phyloP scores from a whole-genome alignment of 2,329 filamentous ascomycete genomes.

The Cladophialophora chaetospira region DNA sequence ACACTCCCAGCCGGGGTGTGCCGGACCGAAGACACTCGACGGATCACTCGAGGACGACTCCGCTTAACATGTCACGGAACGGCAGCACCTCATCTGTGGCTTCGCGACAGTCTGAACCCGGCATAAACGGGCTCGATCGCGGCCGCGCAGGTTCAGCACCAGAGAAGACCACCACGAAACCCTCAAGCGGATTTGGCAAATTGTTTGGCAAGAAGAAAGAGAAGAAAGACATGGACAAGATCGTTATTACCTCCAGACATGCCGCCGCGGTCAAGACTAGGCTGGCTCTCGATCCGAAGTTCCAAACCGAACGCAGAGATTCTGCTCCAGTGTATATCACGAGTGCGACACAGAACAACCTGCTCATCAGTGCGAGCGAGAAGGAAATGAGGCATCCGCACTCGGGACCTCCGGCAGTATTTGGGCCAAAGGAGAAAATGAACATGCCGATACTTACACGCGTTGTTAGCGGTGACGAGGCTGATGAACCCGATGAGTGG shows the following conservation, averaged over 20 bases:
- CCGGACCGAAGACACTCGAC: slow-evolving; percentile 13
- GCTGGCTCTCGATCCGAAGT: slow-evolving; percentile 15
- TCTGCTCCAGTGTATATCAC: neutral
- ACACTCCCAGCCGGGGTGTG: neutral
- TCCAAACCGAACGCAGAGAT: slow-evolving; percentile 7
- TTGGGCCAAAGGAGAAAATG: slow-evolving; percentile 6
- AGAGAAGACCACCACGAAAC: slow-evolving; percentile 1
- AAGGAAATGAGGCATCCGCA: slow-evolving; percentile 29
- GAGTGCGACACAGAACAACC: slow-evolving; percentile 8
- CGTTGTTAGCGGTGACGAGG: slow-evolving; percentile 30
- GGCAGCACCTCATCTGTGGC: slow-evolving; percentile 7
- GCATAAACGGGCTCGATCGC: slow-evolving; percentile 16
- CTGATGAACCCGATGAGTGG: slow-evolving; percentile 29
- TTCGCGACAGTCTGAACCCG: slow-evolving; percentile 22
- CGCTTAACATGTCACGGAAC: neutral
- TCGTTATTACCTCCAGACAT: slow-evolving; percentile 15
- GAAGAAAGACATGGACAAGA: slow-evolving; percentile 17
- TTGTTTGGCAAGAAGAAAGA: slow-evolving; percentile 22
- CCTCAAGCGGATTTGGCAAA: slow-evolving; percentile 10
- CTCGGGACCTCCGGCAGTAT: slow-evolving; percentile 28
- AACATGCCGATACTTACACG: slow-evolving; percentile 25
- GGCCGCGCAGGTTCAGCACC: slow-evolving; percentile 12
- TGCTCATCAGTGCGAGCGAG: slow-evolving; percentile 19
- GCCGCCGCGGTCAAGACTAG: slow-evolving; percentile 21
- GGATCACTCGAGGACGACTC: neutral